A percentile compares a stretch with the other conserved stretches of the same genome.
Evolutionary conservation across 2,329 filamentous ascomycete genomes (phyloP).

Genomic region (Basipetospora chlamydospora): DNA sequence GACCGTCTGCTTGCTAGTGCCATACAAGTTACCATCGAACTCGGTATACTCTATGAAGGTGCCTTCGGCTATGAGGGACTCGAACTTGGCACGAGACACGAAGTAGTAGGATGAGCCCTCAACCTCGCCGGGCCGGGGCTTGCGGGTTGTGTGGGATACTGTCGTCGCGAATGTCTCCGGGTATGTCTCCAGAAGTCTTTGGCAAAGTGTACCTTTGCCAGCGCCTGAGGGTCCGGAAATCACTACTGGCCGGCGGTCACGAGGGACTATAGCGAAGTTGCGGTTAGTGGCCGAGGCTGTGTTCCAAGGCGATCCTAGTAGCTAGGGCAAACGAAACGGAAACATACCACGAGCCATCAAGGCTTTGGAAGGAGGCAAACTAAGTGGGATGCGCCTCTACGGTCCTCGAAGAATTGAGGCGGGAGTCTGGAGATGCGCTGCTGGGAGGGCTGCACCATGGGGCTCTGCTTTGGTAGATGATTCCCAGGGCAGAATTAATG

Average conservation of each 20-base stretch:
- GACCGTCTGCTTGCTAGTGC: slow-evolving; percentile 68
- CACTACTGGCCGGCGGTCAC: slow-evolving; percentile 11
- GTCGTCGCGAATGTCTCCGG: background rate
- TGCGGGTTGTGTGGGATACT: slow-evolving; percentile 1
- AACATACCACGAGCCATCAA: background rate
- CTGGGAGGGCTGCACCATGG: too few relatives aligned
- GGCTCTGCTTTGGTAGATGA: too few relatives aligned
- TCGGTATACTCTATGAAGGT: slow-evolving; percentile 36
- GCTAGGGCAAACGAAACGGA: background rate
- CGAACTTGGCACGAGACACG: background rate
- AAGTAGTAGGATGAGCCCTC: slow-evolving; percentile 5
- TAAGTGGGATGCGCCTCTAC: too few relatives aligned
- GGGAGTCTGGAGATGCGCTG: too few relatives aligned
- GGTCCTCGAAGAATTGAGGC: too few relatives aligned
- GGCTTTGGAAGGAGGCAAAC: too few relatives aligned
- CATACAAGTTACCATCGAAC: slow-evolving; percentile 78
- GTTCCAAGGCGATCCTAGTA: too few relatives aligned
- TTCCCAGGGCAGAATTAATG: too few relatives aligned
- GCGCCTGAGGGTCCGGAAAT: slow-evolving; percentile 9
- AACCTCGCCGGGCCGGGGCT: slow-evolving; percentile 11
- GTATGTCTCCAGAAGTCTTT: slow-evolving; percentile 9
- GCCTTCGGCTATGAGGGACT: background rate
- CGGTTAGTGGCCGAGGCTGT: background rate
- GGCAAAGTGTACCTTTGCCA: slow-evolving; percentile 4
- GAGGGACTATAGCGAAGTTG: slow-evolving; percentile 1